Conservation (phyloP, 169 alveolate species). For the Eimeria mitis region DNA sequence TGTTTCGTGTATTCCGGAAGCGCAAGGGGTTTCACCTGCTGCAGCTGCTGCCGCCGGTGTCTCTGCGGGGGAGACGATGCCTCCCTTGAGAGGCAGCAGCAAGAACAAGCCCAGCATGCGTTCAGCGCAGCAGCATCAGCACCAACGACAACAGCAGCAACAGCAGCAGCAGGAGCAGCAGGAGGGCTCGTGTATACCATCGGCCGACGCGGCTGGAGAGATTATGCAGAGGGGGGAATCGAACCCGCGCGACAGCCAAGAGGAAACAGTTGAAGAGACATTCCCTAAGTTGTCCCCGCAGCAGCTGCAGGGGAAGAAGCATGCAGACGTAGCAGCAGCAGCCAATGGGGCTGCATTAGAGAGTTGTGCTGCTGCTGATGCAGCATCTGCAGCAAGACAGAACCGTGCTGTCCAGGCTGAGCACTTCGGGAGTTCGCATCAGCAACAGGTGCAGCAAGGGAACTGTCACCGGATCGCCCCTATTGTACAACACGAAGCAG, state of each 20-base stretch:
- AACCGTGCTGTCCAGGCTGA: not conserved
- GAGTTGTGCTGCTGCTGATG: not conserved
- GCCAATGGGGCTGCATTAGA: not conserved
- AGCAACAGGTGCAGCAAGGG: not conserved
- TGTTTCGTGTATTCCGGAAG: not conserved
- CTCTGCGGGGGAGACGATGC: not conserved
- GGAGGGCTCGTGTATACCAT: not conserved
- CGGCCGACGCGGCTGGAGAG: not conserved
- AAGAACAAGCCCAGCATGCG: not conserved
- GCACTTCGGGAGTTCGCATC: not conserved
- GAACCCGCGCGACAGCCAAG: not conserved
- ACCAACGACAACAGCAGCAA: no score
- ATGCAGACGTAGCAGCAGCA: not conserved
- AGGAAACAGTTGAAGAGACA: not conserved
- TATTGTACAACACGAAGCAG: not conserved
- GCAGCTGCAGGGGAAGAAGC: constrained; percentile 5
- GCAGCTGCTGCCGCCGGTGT: not conserved
- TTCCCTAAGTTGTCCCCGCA: not conserved
- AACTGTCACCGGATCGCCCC: not conserved
- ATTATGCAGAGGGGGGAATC: not conserved
- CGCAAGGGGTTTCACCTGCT: not conserved
- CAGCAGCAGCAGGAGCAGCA: not conserved
- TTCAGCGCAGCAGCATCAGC: no score
- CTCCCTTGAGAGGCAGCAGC: not conserved
- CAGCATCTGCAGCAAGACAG: not conserved